Conservation (phyloP, 257 asterid species). For the Sherardia arvensis region DNA sequence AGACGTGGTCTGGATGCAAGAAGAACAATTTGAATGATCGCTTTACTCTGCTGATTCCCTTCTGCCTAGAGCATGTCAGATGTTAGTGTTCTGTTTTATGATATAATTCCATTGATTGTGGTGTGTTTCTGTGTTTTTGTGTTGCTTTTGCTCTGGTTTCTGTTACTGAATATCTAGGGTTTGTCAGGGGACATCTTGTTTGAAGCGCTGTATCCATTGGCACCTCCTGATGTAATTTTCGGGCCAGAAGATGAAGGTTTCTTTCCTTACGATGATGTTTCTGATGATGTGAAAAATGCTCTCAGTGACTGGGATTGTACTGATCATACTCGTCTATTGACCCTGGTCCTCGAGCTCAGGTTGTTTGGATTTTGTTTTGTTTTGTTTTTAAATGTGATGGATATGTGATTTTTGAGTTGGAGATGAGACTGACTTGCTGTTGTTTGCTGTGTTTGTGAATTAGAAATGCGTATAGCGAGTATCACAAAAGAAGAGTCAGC, state of each 20-base stretch:
- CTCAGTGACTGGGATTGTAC: slow-evolving; percentile 66
- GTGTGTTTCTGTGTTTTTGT: neutral
- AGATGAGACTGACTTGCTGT: neutral
- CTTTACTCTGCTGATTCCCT: slow-evolving; percentile 71
- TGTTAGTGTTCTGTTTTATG: slow-evolving; percentile 32
- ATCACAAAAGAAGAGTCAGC: slow-evolving; percentile 64
- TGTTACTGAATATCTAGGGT: slow-evolving; percentile 13
- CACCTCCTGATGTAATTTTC: slow-evolving; percentile 79
- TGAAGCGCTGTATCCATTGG: slow-evolving; percentile 72
- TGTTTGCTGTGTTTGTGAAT: slow-evolving; percentile 1
- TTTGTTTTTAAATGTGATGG: neutral
- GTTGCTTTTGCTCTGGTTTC: neutral
- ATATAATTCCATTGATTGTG: neutral
- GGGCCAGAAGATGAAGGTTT: slow-evolving; percentile 73
- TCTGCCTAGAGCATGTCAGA: slow-evolving; percentile 71
- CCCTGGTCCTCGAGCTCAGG: slow-evolving; percentile 82
- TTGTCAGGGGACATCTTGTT: slow-evolving; percentile 74
- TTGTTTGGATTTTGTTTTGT: slow-evolving; percentile 5
- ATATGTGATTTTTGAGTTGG: neutral
- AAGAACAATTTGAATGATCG: slow-evolving; percentile 72
- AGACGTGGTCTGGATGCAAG: slow-evolving; percentile 80
- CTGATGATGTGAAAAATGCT: slow-evolving; percentile 26
- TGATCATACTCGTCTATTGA: slow-evolving; percentile 58
- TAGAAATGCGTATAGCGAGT: slow-evolving; percentile 64
- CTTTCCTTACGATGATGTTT: slow-evolving; percentile 34